Evolutionary conservation across 495 filamentous ascomycete species (phyloP), one percentile per base, ranked within the genome.

Genomic region (Neurospora tetrasperma): DNA sequence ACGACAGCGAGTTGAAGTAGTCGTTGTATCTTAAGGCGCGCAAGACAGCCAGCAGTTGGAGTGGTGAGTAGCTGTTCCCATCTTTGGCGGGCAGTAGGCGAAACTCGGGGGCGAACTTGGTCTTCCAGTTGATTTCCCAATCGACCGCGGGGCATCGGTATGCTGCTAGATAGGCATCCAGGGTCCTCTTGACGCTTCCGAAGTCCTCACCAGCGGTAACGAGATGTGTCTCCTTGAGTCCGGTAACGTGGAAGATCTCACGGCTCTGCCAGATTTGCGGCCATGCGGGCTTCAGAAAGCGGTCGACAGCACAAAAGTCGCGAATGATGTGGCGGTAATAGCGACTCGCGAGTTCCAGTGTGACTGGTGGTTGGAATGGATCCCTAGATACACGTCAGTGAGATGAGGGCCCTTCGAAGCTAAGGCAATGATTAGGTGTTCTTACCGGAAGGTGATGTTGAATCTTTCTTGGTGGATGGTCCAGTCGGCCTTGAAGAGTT

Each of bases 11-110:
- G 70, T 86, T 86, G 80, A 98, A 98, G 16, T 89, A 92, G 79
- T 97, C 93, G 76, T 98, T 98, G 82, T 97, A 99, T 43, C 96
- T 88, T 69, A 99, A 82, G 7, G 96, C 88, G 23, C 95, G 88
- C 85, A 97, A 87, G 35, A 98, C 88, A 3, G 96, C 94, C 46
- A 99, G 84, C 35, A 98, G 80, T 80, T 98, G 96, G 69, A 91
- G 78, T 7, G 88, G 79, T 5, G 85, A 88, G 77, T 99, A 99
- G 43, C 86, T 84, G 5, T 83, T 81, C 7, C 84, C 79, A 16
- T 87, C 87, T 41, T 88, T 86, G 7, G 92, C 89, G 16, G 89
- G 88, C 40, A 93, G 86, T n/a, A 99, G 86, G 46, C 88, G 87
- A 78, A 99, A 97, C 72, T 90, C 90, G 8, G 95, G 96, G 3